Evolutionary conservation across 192 early-diverging fungal species (phyloP).

Genomic region (Kickxella alabastrina): DNA sequence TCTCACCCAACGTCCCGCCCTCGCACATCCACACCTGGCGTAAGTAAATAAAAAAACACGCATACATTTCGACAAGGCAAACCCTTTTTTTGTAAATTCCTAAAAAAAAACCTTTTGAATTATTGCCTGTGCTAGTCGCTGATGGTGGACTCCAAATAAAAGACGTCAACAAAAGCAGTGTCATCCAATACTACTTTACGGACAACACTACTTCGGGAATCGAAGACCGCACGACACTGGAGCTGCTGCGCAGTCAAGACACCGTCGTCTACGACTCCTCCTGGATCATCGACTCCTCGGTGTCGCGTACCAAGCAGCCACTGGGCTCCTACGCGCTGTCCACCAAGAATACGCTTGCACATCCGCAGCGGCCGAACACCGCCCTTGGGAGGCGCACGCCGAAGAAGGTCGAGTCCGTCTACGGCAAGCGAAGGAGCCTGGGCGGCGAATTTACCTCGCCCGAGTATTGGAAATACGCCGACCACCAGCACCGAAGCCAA

Average conservation of each 20-base stretch:
- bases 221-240: slow-evolving; percentile 18
- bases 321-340: slow-evolving; percentile 31
- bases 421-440: background rate
- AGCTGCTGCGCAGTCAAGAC: slow-evolving; percentile 18
- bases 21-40: slow-evolving; percentile 39
- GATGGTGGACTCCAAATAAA: slow-evolving; percentile 43
- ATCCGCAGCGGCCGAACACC: background rate
- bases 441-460: slow-evolving; percentile 6
- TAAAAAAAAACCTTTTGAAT: background rate
- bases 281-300: slow-evolving; percentile 46
- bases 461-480: no score
- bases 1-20: slow-evolving; percentile 37
- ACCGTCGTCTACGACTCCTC: slow-evolving; percentile 41
- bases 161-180: slow-evolving; percentile 12
- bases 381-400: background rate
- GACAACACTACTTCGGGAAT: slow-evolving; percentile 22
- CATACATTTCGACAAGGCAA: background rate
- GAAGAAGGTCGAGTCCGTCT: background rate
- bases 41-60: slow-evolving; percentile 6
- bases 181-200: slow-evolving; percentile 45
- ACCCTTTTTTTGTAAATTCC: background rate
- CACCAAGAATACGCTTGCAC: background rate
- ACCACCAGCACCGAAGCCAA: background rate
- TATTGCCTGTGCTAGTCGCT: slow-evolving; percentile 5
- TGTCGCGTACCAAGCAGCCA: slow-evolving; percentile 32